phyloP scores from a whole-genome alignment of 2,329 filamentous ascomycete genomes.

The Penicillium sp. region DNA sequence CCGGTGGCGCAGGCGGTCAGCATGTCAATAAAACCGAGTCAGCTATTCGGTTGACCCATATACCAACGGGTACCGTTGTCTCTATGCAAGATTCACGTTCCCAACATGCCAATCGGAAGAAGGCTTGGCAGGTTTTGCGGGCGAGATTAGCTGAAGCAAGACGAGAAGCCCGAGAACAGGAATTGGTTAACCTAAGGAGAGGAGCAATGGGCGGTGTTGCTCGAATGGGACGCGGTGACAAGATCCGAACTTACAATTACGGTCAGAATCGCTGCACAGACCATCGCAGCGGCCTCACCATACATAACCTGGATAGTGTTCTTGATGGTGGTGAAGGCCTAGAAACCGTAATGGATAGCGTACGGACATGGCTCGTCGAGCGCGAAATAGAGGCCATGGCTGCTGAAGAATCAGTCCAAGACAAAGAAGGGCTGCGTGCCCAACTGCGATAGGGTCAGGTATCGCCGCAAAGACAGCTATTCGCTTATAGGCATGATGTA shows the following conservation, averaged over 20 bases:
- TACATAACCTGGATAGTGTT: constrained; percentile 73
- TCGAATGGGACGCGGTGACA: constrained; percentile 80
- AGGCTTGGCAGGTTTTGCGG: constrained; percentile 76
- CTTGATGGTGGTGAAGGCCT: constrained; percentile 64
- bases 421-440: no score
- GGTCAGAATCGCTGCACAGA: constrained; percentile 75
- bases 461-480: no score
- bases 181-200: constrained; percentile 63
- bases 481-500: no score
- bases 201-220: constrained; percentile 68
- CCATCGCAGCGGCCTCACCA: constrained; percentile 69
- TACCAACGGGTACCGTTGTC: constrained; percentile 76
- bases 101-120: constrained; percentile 78
- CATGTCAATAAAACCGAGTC: constrained; percentile 99
- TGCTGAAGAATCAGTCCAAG: no score
- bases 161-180: constrained; percentile 74
- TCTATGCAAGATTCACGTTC: constrained; percentile 88
- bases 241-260: constrained; percentile 86
- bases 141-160: constrained; percentile 70
- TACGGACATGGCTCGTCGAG: constrained; percentile 64
- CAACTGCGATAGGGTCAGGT: no score
- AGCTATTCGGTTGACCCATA: constrained; percentile 82
- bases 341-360: constrained; percentile 69
- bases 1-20: constrained; percentile 84
- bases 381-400: constrained; percentile 65